A percentile compares a stretch with the other conserved stretches of the same genome.
These are phyloP conservation scores for Cladosporium sp. DNA, from an alignment of 2,329 filamentous ascomycete species.

Conservation along the genomic window DNA sequence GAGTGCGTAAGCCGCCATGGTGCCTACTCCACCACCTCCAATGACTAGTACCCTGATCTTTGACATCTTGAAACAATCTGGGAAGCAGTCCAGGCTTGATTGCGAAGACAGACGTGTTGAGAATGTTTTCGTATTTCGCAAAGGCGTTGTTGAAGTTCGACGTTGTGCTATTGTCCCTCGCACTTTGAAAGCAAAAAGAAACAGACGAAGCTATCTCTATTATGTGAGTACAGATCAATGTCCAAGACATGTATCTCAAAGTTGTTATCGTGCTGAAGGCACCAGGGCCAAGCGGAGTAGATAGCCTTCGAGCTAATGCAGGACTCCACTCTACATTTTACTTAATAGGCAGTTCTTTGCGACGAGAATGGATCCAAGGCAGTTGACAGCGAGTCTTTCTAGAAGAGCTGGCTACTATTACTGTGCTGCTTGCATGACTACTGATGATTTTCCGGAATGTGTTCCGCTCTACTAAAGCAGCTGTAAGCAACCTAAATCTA, in stretches of 20 bases:
- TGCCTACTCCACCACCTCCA: constrained; percentile 58
- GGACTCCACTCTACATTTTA: not conserved
- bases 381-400: not conserved
- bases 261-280: not conserved
- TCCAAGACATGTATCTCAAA: no score
- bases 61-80: not conserved
- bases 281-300: not conserved
- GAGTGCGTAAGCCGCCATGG: constrained; percentile 57
- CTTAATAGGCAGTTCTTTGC: not conserved
- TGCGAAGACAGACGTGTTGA: not conserved
- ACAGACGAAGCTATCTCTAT: not conserved
- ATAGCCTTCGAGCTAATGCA: not conserved
- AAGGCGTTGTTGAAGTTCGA: not conserved
- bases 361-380: not conserved
- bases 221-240: not conserved
- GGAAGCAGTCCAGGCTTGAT: not conserved
- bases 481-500: no score
- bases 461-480: no score
- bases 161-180: not conserved
- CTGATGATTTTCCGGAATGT: not conserved
- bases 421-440: not conserved
- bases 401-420: no score
- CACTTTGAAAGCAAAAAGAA: not conserved
- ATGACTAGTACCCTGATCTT: constrained; percentile 53
- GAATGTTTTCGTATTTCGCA: not conserved